Conservation (phyloP, 257 asterid species). For the Cruciata laevipes region DNA sequence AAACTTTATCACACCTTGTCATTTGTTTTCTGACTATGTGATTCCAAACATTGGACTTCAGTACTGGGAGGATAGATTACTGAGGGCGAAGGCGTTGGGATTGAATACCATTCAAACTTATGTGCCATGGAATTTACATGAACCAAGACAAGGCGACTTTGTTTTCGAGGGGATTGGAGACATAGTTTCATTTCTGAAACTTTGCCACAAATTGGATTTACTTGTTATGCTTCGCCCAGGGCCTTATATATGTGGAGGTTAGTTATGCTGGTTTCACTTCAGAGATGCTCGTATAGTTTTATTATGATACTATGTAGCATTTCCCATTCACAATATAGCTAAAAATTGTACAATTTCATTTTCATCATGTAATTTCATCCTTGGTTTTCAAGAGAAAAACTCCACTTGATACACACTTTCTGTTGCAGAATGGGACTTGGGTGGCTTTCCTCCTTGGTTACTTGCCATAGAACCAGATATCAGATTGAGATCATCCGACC, state of each 20-base stretch:
- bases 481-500: conserved; percentile 81
- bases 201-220: conserved; percentile 72
- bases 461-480: conserved; percentile 74
- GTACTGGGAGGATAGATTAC: conserved; percentile 95
- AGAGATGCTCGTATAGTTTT: neutral
- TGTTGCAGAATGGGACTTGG: conserved; percentile 93
- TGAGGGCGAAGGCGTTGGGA: conserved; percentile 95
- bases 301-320: neutral
- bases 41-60: conserved; percentile 25
- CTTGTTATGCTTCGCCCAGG: conserved; percentile 96
- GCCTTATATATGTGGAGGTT: conserved; percentile 96
- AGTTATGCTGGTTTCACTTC: conserved; percentile 18
- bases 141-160: conserved; percentile 61
- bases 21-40: conserved; percentile 11
- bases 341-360: neutral
- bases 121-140: conserved; percentile 95
- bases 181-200: conserved; percentile 64
- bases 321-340: neutral
- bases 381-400: neutral
- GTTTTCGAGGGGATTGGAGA: conserved; percentile 80
- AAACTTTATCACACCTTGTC: neutral
- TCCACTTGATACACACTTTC: conserved; percentile 8
- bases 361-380: neutral
- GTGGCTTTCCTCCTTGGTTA: conserved; percentile 97
- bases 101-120: conserved; percentile 88